A percentile compares a stretch with the other conserved stretches of the same genome.
Evolutionary conservation across 352 stramenopile species (phyloP).

Genomic region (Phytophthora chlamydospora): DNA sequence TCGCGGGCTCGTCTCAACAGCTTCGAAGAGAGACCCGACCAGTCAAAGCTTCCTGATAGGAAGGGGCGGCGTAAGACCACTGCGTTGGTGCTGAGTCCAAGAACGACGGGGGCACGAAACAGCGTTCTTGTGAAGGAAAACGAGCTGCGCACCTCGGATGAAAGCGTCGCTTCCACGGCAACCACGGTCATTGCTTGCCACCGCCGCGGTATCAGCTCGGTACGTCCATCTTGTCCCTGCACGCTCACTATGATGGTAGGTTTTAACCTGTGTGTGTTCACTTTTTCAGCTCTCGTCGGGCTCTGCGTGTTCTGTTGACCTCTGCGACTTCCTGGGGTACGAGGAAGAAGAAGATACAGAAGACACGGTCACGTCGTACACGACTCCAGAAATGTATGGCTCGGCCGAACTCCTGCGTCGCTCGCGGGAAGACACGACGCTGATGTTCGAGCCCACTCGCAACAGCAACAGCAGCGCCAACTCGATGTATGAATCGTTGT

Average conservation of each 20-base stretch:
- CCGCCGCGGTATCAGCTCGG: constrained; percentile 61
- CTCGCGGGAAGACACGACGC: constrained; percentile 29
- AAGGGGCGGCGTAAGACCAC: constrained; percentile 22
- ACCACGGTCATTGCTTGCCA: constrained; percentile 60
- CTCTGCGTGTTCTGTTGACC: constrained; percentile 45
- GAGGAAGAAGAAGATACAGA: constrained; percentile 47
- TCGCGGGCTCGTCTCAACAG: constrained; percentile 46
- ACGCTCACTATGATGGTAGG: not conserved
- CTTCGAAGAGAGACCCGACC: constrained; percentile 26
- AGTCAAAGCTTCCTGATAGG: constrained; percentile 2
- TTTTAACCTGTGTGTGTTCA: constrained; percentile 1
- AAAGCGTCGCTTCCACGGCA: constrained; percentile 69
- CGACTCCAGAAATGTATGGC: constrained; percentile 40
- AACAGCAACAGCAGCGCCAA: constrained; percentile 8
- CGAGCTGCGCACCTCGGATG: constrained; percentile 43
- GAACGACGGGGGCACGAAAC: constrained; percentile 1
- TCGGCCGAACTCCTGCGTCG: constrained; percentile 30
- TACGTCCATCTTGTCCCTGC: constrained; percentile 29
- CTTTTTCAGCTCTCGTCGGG: constrained; percentile 33
- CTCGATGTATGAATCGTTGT: constrained; percentile 26
- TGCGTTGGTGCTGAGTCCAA: constrained; percentile 21
- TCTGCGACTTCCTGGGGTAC: constrained; percentile 64
- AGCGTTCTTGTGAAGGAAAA: constrained; percentile 26
- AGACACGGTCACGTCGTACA: constrained; percentile 53
- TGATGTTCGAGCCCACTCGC: constrained; percentile 21